phyloP scores from a whole-genome alignment of 805 yeast genomes.

The Cyberlindnera euphorbiae region DNA sequence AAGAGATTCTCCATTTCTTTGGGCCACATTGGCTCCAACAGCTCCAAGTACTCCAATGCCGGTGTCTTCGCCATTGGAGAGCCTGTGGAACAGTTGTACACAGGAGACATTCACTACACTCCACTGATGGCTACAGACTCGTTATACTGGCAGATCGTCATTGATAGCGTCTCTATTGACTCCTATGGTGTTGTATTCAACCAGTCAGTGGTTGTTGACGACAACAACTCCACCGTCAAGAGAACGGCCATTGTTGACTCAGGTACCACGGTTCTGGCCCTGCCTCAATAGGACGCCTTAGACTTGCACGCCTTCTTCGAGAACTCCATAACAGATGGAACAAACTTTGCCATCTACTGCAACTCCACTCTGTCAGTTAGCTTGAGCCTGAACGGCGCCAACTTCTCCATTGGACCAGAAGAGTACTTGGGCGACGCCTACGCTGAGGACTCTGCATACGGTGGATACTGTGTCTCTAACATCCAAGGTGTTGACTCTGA shows the following conservation, averaged over 20 bases:
- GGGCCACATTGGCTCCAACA: constrained; percentile 28
- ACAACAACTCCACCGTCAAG: constrained; percentile 13
- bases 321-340: constrained; percentile 51
- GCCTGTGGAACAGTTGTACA: constrained; percentile 32
- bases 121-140: constrained; percentile 30
- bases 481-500: constrained; percentile 50
- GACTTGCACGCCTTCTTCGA: constrained; percentile 48
- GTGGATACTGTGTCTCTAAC: constrained; percentile 58
- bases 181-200: constrained; percentile 31
- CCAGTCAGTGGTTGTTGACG: constrained; percentile 9
- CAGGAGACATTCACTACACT: constrained; percentile 38
- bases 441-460: constrained; percentile 29
- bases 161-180: constrained; percentile 35
- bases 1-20: constrained; percentile 42
- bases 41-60: constrained; percentile 16
- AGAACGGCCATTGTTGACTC: constrained; percentile 53
- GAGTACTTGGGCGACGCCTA: constrained; percentile 48
- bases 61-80: constrained; percentile 45
- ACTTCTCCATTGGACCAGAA: constrained; percentile 39
- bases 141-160: constrained; percentile 48
- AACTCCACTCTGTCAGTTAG: constrained; percentile 38
- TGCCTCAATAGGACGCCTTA: constrained; percentile 52
- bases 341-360: constrained; percentile 58
- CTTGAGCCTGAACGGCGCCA: constrained; percentile 39
- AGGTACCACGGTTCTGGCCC: constrained; percentile 59